Conservation (phyloP, 768 basidiomycete species). For the Suillus placidus region DNA sequence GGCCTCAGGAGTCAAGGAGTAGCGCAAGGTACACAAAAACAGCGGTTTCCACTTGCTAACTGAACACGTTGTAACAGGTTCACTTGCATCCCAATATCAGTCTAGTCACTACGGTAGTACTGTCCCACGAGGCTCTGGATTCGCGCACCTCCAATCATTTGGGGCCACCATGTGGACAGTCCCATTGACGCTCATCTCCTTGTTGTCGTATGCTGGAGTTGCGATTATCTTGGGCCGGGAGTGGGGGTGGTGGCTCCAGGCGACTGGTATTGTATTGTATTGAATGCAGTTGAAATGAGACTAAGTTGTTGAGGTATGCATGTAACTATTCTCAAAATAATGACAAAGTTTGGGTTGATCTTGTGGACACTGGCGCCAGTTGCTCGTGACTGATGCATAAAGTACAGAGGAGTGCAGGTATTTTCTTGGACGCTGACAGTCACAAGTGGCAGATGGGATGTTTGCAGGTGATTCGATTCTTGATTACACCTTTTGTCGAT, state of each 20-base stretch:
- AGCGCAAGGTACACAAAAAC: not conserved
- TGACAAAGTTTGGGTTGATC: not conserved
- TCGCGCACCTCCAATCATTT: constrained; percentile 9
- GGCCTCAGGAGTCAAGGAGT: constrained; percentile 9
- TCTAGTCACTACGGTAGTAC: constrained; percentile 6
- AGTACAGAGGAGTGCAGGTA: not conserved
- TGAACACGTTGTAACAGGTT: not conserved
- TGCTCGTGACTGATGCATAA: not conserved
- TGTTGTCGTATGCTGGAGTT: not conserved
- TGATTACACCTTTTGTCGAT: not conserved
- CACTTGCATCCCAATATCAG: constrained; percentile 14
- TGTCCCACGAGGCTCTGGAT: constrained; percentile 7
- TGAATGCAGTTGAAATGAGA: not conserved
- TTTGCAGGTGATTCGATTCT: not conserved
- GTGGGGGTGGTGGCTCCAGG: not conserved
- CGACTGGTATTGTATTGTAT: not conserved
- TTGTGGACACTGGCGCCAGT: not conserved
- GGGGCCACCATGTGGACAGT: constrained; percentile 4
- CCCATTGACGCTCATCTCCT: not conserved
- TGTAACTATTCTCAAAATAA: not conserved
- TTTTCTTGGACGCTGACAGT: not conserved
- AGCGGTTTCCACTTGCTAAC: not conserved
- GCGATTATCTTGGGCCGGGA: not conserved
- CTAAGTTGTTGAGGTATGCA: not conserved
- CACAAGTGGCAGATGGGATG: not conserved